Evolutionary conservation across 2,329 filamentous ascomycete species (phyloP), one percentile per base, ranked within the genome.

Genomic region (Biscogniauxia marginata): DNA sequence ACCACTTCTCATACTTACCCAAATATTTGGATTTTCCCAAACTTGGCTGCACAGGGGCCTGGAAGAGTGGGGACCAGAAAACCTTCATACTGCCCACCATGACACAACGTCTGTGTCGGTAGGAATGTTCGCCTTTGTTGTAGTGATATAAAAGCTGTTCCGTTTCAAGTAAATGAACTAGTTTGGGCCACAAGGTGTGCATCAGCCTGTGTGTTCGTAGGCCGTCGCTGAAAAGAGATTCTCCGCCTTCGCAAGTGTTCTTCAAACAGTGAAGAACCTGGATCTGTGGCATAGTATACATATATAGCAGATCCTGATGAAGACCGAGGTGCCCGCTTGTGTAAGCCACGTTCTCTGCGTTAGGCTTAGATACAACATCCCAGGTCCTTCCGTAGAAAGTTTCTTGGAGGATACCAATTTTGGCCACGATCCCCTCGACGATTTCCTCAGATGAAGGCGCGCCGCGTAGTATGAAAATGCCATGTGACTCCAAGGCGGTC

Each of bases 261-360:
- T 89, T 83, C 45, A 98, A 79, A 68, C 92, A 97, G 74, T 98
- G 95, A 3, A 98, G 84, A 21, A 98, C 78, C 73, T 99, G 93
- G 51, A 95, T 84, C 25, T 87, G 85, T 0, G 93, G 93, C 2
- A 90, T 86, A 50, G 90, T 84, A 13, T 82, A 76, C 74, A 95
- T 88, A 75, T 98, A 98, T 54, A 97, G 80, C 44, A 98, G 81
- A 70, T 98, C 95, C 84, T 96, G 95, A 75, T 99, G 95, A 49
- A 97, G 86, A 16, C 90, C 90, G 1, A 98, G 84, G 67, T 87
- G 87, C 49, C 87, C 82, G 67, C 83, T 87, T 1, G 93, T 97
- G 75, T 98, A 92, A 8, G 95, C 93, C 3, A 97, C 90, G 70
- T 98, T 98, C 69, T 93, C 92, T 21, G 93, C 91, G 54, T 90